These are phyloP conservation scores for Leptographium galeiforme DNA, from an alignment of 2,329 filamentous ascomycete genomes.

Conservation along the genomic window DNA sequence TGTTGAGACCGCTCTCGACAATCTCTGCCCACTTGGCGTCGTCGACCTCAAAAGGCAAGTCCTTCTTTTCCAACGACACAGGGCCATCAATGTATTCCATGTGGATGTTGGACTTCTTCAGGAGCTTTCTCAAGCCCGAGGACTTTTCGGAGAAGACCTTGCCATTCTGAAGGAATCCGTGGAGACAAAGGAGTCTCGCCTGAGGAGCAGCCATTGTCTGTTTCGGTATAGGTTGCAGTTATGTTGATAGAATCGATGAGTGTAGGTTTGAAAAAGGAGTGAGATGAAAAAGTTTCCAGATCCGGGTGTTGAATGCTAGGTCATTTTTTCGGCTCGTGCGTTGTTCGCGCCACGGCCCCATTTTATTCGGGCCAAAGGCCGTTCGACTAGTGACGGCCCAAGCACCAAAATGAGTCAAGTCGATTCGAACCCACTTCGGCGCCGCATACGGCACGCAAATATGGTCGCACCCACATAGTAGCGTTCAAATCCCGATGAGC, in stretches of 20 bases:
- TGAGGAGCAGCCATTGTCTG: neutral
- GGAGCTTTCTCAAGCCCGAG: constrained; percentile 2
- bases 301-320: neutral
- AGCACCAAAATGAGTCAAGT: neutral
- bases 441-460: neutral
- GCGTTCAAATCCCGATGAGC: neutral
- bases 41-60: constrained; percentile 4
- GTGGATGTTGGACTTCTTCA: constrained; percentile 4
- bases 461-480: neutral
- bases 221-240: neutral
- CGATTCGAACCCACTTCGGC: neutral
- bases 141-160: constrained; percentile 5
- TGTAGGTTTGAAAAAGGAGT: neutral
- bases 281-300: neutral
- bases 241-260: neutral
- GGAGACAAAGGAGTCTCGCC: constrained; percentile 2
- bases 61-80: constrained; percentile 4
- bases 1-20: neutral
- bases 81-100: constrained; percentile 7
- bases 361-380: neutral
- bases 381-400: too few relatives aligned
- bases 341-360: neutral
- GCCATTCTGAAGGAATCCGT: constrained; percentile 5
- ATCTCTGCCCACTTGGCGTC: constrained; percentile 5
- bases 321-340: neutral